These are phyloP conservation scores for Chenopodium formosanum DNA, from an alignment of 148 eudicot species.

Conservation along the genomic window DNA sequence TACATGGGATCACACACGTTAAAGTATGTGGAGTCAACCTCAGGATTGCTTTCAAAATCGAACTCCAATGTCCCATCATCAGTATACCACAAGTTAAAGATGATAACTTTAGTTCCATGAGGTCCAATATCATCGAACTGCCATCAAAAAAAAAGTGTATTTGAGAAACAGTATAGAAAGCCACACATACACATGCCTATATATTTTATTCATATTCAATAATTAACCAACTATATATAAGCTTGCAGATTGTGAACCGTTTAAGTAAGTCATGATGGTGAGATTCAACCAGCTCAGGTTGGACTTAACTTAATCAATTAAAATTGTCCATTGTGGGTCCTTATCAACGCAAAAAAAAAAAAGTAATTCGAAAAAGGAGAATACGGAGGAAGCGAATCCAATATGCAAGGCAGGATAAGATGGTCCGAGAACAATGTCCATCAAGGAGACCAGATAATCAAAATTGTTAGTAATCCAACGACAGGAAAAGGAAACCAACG, in stretches of 20 bases:
- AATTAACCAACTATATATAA: not conserved
- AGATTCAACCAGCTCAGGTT: not conserved
- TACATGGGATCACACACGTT: not conserved
- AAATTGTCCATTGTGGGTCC: not conserved
- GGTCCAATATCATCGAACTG: constrained; percentile 76
- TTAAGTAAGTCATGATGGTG: not conserved
- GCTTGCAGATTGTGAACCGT: not conserved
- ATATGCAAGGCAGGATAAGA: not conserved
- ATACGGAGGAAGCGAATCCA: not conserved
- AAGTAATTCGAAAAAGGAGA: not conserved
- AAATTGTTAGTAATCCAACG: not conserved
- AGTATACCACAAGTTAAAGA: constrained; percentile 78
- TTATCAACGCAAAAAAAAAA: not conserved
- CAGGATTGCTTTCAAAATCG: constrained; percentile 72
- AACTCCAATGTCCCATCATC: constrained; percentile 73
- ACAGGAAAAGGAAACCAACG: not conserved
- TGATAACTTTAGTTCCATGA: constrained; percentile 78
- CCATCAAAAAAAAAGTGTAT: constrained; percentile 28
- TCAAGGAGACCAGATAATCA: not conserved
- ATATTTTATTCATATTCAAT: not conserved
- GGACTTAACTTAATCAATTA: not conserved
- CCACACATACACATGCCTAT: not conserved
- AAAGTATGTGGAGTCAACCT: constrained; percentile 44
- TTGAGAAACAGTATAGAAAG: not conserved
- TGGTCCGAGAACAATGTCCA: not conserved